Conservation (phyloP, 352 stramenopile species). For the Globisporangium yorkense region DNA sequence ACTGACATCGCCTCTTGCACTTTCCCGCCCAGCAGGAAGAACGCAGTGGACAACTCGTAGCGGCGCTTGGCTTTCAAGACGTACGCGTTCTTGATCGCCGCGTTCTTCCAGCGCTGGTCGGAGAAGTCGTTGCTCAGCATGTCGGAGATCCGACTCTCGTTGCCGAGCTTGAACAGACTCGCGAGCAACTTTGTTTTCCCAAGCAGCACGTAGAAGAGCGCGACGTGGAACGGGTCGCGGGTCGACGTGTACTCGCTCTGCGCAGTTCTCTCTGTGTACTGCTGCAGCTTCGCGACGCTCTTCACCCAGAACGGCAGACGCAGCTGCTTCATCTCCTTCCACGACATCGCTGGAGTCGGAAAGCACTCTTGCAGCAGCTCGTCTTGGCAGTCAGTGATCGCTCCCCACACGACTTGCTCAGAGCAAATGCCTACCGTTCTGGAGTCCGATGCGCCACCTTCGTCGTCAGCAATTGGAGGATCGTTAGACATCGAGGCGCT, state of each 20-base stretch:
- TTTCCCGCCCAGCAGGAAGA: conserved; percentile 79
- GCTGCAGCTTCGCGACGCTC: conserved; percentile 39
- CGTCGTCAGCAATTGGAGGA: conserved; percentile 2
- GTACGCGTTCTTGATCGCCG: conserved; percentile 89
- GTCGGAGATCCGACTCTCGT: conserved; percentile 73
- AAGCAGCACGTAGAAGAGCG: conserved; percentile 83
- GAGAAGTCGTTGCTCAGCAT: conserved; percentile 80
- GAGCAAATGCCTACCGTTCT: conserved; percentile 48
- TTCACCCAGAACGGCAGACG: conserved; percentile 78
- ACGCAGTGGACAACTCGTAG: conserved; percentile 71
- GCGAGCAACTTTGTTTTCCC: conserved; percentile 78
- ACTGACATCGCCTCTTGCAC: conserved; percentile 73
- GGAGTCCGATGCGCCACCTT: not conserved
- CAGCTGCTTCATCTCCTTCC: conserved; percentile 57
- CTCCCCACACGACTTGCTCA: conserved; percentile 71
- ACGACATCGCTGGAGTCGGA: conserved; percentile 34
- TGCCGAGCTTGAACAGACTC: conserved; percentile 80
- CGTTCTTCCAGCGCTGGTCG: conserved; percentile 78
- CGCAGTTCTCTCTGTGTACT: conserved; percentile 66
- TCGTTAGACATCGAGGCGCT: conserved; percentile 1
- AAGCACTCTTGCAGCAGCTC: conserved; percentile 78
- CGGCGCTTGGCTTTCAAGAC: conserved; percentile 84
- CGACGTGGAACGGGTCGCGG: conserved; percentile 77
- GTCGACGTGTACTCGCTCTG: conserved; percentile 70
- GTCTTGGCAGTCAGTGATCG: conserved; percentile 54